Percentiles rank a stretch among this genome's conserved stretches.
Conservation (phyloP, 140 eudicot species). For the Flaveria floridana region DNA sequence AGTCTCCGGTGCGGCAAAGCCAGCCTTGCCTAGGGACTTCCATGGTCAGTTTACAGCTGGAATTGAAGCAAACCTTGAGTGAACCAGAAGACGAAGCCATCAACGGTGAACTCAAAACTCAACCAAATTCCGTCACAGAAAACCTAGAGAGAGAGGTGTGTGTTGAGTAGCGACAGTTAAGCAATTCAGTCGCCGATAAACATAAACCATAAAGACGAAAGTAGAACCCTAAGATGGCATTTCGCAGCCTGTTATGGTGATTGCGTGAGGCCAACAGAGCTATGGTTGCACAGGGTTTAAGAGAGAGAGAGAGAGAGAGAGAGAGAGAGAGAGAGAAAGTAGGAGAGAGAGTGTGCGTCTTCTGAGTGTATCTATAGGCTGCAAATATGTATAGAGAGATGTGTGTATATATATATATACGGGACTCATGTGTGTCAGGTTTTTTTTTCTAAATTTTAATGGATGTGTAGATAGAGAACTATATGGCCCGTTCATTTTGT, state of each 20-base stretch:
- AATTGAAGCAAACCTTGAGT: conserved; percentile 55
- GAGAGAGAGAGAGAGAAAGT: conserved; percentile 15
- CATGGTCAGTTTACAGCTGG: conserved; percentile 44
- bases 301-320: conserved; percentile 23
- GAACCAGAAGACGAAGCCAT: conserved; percentile 51
- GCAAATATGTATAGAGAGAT: background rate
- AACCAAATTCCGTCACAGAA: conserved; percentile 23
- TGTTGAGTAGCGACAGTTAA: background rate
- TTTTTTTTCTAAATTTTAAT: conserved; percentile 25
- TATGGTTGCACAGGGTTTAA: conserved; percentile 35
- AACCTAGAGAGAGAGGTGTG: conserved; percentile 24
- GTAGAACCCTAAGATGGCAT: conserved; percentile 39
- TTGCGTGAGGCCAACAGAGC: conserved; percentile 28
- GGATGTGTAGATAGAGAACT: background rate
- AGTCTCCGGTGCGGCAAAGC: conserved; percentile 75
- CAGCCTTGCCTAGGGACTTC: conserved; percentile 60
- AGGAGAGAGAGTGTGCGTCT: conserved; percentile 22
- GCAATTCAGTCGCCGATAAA: conserved; percentile 7
- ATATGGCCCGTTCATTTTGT: too few relatives aligned
- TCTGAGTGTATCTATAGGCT: conserved; percentile 25
- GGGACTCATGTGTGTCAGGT: conserved; percentile 38
- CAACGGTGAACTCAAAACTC: conserved; percentile 18
- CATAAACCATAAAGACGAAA: conserved; percentile 12
- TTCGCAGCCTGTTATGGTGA: conserved; percentile 26
- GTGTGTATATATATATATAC: background rate